Evolutionary conservation across 2,329 filamentous ascomycete genomes (phyloP).

Genomic region (Botryosphaeria dothidea): DNA sequence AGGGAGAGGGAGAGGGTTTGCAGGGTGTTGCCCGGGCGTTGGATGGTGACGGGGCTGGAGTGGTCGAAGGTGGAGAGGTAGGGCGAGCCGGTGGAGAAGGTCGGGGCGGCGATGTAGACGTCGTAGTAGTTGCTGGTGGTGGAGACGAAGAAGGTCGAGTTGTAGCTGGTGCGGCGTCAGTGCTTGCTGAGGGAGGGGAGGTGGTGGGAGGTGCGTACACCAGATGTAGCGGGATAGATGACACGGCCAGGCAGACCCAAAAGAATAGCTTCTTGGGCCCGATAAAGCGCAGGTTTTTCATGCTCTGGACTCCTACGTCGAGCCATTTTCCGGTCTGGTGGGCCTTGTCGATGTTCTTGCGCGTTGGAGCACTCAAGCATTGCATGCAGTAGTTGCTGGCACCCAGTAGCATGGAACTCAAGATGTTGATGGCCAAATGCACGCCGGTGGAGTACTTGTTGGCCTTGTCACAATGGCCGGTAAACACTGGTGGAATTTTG

Average conservation of each 20-base stretch:
- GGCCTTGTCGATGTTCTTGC: constrained; percentile 50
- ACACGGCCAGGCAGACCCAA: constrained; percentile 29
- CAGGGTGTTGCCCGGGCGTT: too few species aligned
- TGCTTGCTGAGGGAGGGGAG: too few species aligned
- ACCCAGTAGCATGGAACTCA: constrained; percentile 48
- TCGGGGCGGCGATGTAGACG: constrained; percentile 23
- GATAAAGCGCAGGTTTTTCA: constrained; percentile 38
- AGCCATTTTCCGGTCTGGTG: constrained; percentile 46
- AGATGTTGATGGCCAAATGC: constrained; percentile 52
- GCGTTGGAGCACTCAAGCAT: constrained; percentile 50
- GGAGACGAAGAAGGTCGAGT: constrained; percentile 29
- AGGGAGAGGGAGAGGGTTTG: too few species aligned
- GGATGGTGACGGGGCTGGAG: too few species aligned
- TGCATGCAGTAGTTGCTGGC: constrained; percentile 57
- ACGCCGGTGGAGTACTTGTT: too few species aligned
- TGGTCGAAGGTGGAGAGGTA: too few species aligned
- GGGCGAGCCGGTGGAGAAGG: too few species aligned
- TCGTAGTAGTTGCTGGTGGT: constrained; percentile 24
- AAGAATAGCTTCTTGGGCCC: constrained; percentile 21
- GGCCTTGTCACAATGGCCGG: too few species aligned
- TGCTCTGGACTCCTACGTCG: constrained; percentile 47
- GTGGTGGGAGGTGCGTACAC: background rate
- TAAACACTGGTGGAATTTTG: too few species aligned
- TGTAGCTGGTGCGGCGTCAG: constrained; percentile 24
- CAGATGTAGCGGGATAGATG: constrained; percentile 30